phyloP scores from a whole-genome alignment of 495 filamentous ascomycete species.

The Sphaerosporella brunnea region DNA sequence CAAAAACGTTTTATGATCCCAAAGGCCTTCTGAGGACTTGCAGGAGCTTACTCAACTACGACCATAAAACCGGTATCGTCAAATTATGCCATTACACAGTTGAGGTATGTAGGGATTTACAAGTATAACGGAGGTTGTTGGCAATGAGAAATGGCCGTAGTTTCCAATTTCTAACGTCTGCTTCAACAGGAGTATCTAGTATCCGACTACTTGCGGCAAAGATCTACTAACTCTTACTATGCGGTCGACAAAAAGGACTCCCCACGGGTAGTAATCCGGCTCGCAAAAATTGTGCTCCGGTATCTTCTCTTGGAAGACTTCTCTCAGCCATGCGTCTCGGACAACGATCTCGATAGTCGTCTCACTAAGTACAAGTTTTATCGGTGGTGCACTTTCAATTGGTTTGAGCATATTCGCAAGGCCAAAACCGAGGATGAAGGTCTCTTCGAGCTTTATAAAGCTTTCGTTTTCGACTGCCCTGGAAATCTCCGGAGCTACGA shows the following conservation, averaged over 20 bases:
- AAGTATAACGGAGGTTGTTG: too few species aligned
- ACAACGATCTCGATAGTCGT: neutral
- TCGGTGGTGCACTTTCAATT: neutral
- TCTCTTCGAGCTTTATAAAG: neutral
- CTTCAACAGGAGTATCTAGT: neutral
- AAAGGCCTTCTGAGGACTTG: neutral
- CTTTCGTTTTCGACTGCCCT: neutral
- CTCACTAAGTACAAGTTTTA: neutral
- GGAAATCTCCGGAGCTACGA: neutral
- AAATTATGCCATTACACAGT: neutral
- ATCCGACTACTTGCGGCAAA: constrained; percentile 5
- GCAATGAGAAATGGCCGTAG: neutral
- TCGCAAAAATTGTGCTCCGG: neutral
- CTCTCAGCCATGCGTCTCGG: neutral
- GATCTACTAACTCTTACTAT: neutral
- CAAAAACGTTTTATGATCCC: neutral
- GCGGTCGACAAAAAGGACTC: neutral
- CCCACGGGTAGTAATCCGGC: neutral
- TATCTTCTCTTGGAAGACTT: constrained; percentile 1
- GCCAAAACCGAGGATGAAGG: neutral
- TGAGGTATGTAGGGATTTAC: neutral
- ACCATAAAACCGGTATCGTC: neutral
- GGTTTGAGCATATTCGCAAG: neutral
- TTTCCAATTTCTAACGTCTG: neutral
- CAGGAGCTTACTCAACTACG: neutral